A percentile compares a stretch with the other conserved stretches of the same genome.
These are phyloP conservation scores for Populus euphratica DNA, from an alignment of 345 rosid genomes.

Conservation along the genomic window DNA sequence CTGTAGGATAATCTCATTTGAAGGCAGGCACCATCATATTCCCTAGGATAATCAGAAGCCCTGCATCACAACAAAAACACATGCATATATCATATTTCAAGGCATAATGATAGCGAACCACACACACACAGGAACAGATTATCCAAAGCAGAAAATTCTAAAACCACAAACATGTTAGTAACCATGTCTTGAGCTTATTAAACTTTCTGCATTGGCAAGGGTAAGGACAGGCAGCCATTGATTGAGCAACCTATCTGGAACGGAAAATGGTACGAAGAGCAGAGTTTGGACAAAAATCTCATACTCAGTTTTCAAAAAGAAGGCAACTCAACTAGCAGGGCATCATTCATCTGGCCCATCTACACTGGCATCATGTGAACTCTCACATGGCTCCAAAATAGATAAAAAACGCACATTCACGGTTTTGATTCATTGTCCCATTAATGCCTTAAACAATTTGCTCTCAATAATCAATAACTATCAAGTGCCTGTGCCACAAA, in stretches of 20 bases:
- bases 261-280: not conserved
- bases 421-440: not conserved
- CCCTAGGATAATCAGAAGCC: constrained; percentile 86
- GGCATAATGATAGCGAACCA: not conserved
- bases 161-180: not conserved
- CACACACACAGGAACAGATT: not conserved
- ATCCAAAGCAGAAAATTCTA: not conserved
- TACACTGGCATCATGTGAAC: not conserved
- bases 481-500: not conserved
- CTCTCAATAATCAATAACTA: not conserved
- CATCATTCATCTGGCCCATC: not conserved
- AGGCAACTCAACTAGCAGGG: not conserved
- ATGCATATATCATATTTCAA: not conserved
- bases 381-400: not conserved
- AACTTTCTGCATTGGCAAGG: not conserved
- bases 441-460: not conserved
- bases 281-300: not conserved
- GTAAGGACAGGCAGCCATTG: not conserved
- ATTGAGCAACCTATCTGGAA: not conserved
- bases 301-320: not conserved
- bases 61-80: constrained; percentile 32
- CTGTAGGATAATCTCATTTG: constrained; percentile 96
- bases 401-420: not conserved
- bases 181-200: not conserved
- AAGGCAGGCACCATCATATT: constrained; percentile 80